Evolutionary conservation across 2,329 filamentous ascomycete species (phyloP).

Genomic region (Sporothrix globosa): DNA sequence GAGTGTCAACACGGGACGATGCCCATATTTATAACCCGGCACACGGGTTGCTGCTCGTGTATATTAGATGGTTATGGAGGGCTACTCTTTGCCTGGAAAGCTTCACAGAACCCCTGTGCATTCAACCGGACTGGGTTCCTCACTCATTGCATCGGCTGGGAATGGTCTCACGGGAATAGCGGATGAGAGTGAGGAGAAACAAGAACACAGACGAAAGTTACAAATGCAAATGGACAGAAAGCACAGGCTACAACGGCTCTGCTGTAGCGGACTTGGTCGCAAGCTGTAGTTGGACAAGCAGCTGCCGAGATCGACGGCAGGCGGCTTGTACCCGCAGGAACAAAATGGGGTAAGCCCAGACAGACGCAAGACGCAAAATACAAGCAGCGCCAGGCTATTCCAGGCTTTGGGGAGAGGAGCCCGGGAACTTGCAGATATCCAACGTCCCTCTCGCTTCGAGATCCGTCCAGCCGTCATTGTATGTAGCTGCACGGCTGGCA

Average conservation of each 20-base stretch:
- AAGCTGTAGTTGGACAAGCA: slow-evolving; percentile 3
- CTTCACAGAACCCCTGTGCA: not conserved
- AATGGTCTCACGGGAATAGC: not conserved
- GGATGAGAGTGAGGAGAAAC: not conserved
- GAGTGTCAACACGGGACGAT: slow-evolving; percentile 18
- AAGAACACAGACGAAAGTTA: not conserved
- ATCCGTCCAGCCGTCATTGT: not conserved
- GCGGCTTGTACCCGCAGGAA: not conserved
- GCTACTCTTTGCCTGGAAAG: not conserved
- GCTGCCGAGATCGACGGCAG: not conserved
- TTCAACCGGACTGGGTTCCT: slow-evolving; percentile 6
- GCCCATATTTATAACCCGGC: slow-evolving; percentile 7
- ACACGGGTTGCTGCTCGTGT: not conserved
- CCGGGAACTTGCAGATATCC: slow-evolving; percentile 9
- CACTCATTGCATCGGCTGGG: not conserved
- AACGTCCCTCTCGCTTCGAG: not conserved
- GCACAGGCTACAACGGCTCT: not conserved
- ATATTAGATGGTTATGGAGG: not conserved
- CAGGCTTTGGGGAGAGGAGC: not conserved
- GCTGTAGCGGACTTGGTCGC: not conserved
- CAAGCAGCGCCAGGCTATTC: not conserved
- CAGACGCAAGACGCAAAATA: not conserved
- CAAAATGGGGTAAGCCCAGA: not conserved
- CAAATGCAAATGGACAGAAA: not conserved
- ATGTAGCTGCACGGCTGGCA: not conserved